These are phyloP conservation scores for Tubosaeta brunneosetosa DNA, from an alignment of 768 basidiomycete genomes.

Conservation along the genomic window DNA sequence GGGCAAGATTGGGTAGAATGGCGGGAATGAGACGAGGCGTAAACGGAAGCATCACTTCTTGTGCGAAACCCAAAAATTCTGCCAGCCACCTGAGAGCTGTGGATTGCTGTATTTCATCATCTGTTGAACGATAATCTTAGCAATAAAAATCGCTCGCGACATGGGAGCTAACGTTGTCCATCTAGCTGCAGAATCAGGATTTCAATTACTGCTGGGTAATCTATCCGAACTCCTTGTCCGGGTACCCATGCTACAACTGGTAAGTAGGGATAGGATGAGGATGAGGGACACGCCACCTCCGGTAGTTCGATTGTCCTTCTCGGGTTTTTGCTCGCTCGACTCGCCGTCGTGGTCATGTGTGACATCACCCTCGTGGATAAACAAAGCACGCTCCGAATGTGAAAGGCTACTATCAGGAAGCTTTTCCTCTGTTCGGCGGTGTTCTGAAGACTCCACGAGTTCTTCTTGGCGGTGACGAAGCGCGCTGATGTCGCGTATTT, in stretches of 20 bases:
- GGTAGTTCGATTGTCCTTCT: conserved; percentile 50
- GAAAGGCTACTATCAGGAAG: conserved; percentile 57
- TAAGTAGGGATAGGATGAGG: conserved; percentile 6
- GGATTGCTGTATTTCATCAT: conserved; percentile 92
- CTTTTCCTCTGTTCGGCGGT: conserved; percentile 45
- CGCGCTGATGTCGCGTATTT: conserved; percentile 80
- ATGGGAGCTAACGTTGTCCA: conserved; percentile 61
- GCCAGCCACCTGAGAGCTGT: conserved; percentile 92
- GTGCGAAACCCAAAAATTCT: conserved; percentile 81
- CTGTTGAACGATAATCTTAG: conserved; percentile 27
- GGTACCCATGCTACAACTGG: conserved; percentile 70
- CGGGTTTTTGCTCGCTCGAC: conserved; percentile 40
- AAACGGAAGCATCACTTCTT: conserved; percentile 91
- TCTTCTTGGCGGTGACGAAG: conserved; percentile 67
- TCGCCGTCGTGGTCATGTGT: conserved; percentile 37
- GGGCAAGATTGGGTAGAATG: conserved; percentile 91
- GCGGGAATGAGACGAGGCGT: conserved; percentile 90
- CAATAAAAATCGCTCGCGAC: conserved; percentile 1
- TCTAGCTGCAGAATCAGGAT: conserved; percentile 87
- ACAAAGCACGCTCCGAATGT: conserved; percentile 52
- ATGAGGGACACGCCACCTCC: conserved; percentile 46
- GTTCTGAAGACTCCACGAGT: conserved; percentile 36
- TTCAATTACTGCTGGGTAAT: conserved; percentile 89
- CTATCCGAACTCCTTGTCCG: conserved; percentile 89
- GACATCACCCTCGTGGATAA: conserved; percentile 47